Conservation (phyloP, 805 yeast genomes). For the Danielia oregonensis region DNA sequence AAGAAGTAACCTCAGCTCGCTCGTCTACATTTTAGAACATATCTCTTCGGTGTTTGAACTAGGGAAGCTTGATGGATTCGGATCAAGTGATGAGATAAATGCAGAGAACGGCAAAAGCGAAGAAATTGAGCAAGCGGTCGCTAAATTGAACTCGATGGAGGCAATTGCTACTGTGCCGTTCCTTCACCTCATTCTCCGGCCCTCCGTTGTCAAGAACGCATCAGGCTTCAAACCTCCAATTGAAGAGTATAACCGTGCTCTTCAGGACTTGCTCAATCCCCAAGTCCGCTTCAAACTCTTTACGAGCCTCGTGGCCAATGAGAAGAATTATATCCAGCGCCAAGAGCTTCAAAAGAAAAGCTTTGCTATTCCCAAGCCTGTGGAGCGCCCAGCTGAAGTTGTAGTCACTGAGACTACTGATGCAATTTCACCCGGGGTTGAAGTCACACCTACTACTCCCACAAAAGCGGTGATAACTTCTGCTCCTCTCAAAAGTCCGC, state of each 20-base stretch:
- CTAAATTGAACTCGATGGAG: slow-evolving; percentile 31
- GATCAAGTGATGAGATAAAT: slow-evolving; percentile 22
- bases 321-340: slow-evolving; percentile 15
- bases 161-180: slow-evolving; percentile 37
- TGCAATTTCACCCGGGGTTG: too few species aligned
- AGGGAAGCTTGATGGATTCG: slow-evolving; percentile 22
- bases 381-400: too few species aligned
- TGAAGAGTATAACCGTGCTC: slow-evolving; percentile 21
- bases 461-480: slow-evolving; percentile 1
- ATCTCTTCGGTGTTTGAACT: slow-evolving; percentile 23
- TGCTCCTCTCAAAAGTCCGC: slow-evolving; percentile 16
- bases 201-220: slow-evolving; percentile 33
- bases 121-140: slow-evolving; percentile 3
- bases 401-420: too few species aligned
- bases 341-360: slow-evolving; percentile 29
- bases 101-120: slow-evolving; percentile 3
- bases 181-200: slow-evolving; percentile 38
- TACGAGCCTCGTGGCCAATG: slow-evolving; percentile 7
- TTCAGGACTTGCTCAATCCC: slow-evolving; percentile 25
- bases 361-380: slow-evolving; percentile 19
- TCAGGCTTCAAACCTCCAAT: slow-evolving; percentile 40
- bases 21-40: slow-evolving; percentile 35
- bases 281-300: slow-evolving; percentile 16
- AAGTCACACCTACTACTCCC: slow-evolving; percentile 2
- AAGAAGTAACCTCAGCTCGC: slow-evolving; percentile 36